Base-by-base conservation (phyloP, 805 yeast species). In the Wickerhamomyces ciferrii region DNA sequence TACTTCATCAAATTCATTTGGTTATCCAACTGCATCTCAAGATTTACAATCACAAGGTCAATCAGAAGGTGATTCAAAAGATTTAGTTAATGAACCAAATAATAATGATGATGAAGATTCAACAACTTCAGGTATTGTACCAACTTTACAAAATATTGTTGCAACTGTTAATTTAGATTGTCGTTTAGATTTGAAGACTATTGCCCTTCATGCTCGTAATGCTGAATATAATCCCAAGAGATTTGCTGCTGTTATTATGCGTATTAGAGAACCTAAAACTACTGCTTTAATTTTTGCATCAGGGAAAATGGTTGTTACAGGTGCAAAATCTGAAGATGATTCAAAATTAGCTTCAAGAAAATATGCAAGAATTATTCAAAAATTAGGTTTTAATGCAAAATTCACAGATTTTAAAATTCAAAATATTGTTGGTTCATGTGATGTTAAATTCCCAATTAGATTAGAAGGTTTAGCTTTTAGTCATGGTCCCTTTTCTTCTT, bases 221-320 rank as follows among this genome's bases (percentile, higher is more conserved):
- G 99, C 99, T 32, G 99, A 94, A 67, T 94, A 94, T 70, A 94
- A 94, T 61, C 99, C 99, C 43, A 89, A 87, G 65, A 96, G 99
- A 74, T 94, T 94, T 73, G 99, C 99, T 14, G 99, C 99, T 48
- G 99, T 94, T 43, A 94, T 94, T 58, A 94, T 94, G 99, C 87
- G 99, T 76, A 94, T 94, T 58, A 81, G 99, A 69, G 99, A 94
- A 66, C 99, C 99, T 17, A 94, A 94, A 67, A 94, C 99, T 1
- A 94, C 99, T 2, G 98, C 99, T 0, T 75, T 94, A 56, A 94
- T 94, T 54, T 94, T 94, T 67, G 99, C 99, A 2, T 90, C 97
- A 2, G 99, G 99, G 61, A 94, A 94, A 68, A 94, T 94, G 99
- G 99, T 94, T 56, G 99, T 94, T 15, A 94, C 98, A 27, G 99